A percentile compares a stretch with the other conserved stretches of the same genome.
phyloP scores from a whole-genome alignment of 2,329 filamentous ascomycete genomes.

The Tolypocladium tundrense region DNA sequence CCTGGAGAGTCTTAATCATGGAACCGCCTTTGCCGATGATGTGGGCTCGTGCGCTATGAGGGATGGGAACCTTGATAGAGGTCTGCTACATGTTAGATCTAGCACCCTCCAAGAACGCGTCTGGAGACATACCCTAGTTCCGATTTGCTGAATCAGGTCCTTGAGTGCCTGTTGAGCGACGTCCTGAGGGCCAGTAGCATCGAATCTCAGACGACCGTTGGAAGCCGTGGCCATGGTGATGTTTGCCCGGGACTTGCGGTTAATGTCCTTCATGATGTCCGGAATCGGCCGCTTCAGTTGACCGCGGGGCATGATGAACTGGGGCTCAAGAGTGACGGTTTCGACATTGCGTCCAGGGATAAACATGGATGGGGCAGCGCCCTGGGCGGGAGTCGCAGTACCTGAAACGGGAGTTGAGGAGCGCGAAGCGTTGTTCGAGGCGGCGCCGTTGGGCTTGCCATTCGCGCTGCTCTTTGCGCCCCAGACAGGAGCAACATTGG shows the following conservation, averaged over 20 bases:
- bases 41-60: slow-evolving; percentile 71
- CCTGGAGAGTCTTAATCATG: slow-evolving; percentile 82
- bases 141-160: slow-evolving; percentile 81
- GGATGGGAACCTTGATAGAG: slow-evolving; percentile 67
- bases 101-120: background rate
- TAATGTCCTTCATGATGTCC: slow-evolving; percentile 85
- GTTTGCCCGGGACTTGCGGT: slow-evolving; percentile 79
- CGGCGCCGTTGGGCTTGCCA: slow-evolving; percentile 43
- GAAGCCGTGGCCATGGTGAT: slow-evolving; percentile 68
- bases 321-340: slow-evolving; percentile 60
- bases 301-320: slow-evolving; percentile 63
- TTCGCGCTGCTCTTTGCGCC: slow-evolving; percentile 54
- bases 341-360: slow-evolving; percentile 80
- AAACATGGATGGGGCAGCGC: slow-evolving; percentile 42
- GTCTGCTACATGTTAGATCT: slow-evolving; percentile 20
- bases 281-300: slow-evolving; percentile 77
- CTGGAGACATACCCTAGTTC: slow-evolving; percentile 57
- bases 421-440: slow-evolving; percentile 45
- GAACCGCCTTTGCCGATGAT: slow-evolving; percentile 90
- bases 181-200: slow-evolving; percentile 74
- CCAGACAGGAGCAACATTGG: slow-evolving; percentile 65
- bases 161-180: slow-evolving; percentile 80
- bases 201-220: slow-evolving; percentile 67
- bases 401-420: slow-evolving; percentile 55
- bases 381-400: slow-evolving; percentile 29